phyloP scores from a whole-genome alignment of 306 rosid genomes.

The Quercus aquifolioides region DNA sequence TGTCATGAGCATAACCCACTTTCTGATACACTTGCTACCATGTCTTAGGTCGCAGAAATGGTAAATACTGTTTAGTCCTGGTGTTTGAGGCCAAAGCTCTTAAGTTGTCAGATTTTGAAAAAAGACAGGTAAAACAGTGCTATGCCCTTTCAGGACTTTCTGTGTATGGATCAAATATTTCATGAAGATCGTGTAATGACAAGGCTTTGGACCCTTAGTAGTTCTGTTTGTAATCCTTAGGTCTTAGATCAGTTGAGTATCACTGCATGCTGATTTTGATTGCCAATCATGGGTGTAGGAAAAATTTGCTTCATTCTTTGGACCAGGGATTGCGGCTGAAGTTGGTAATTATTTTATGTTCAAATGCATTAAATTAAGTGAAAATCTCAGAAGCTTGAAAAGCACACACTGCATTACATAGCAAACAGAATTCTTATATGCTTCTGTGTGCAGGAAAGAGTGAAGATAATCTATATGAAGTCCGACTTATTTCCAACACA shows the following conservation, averaged over 20 bases:
- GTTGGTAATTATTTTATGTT: slow-evolving; percentile 54
- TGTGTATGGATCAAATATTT: background rate
- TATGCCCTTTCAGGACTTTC: background rate
- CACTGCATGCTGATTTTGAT: slow-evolving; percentile 15
- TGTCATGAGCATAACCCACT: background rate
- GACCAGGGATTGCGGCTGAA: slow-evolving; percentile 94
- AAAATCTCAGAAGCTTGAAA: background rate
- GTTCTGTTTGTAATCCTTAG: background rate
- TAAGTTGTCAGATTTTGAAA: slow-evolving; percentile 80
- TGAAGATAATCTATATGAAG: slow-evolving; percentile 66
- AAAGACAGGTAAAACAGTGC: slow-evolving; percentile 62
- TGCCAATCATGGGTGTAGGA: slow-evolving; percentile 45
- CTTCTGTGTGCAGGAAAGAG: slow-evolving; percentile 58
- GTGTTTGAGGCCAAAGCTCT: slow-evolving; percentile 82
- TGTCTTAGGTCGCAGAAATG: slow-evolving; percentile 69
- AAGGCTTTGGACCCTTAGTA: background rate
- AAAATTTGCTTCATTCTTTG: slow-evolving; percentile 88
- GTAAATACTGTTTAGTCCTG: slow-evolving; percentile 73
- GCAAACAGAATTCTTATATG: slow-evolving; percentile 7
- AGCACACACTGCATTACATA: background rate
- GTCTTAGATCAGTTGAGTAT: background rate
- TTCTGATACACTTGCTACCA: slow-evolving; percentile 2
- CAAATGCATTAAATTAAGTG: slow-evolving; percentile 1
- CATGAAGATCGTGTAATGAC: background rate
- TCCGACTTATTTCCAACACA: slow-evolving; percentile 65